A percentile compares a stretch with the other conserved stretches of the same genome.
Conservation (phyloP, 2,329 filamentous ascomycete species). For the Phialophora expanda region DNA sequence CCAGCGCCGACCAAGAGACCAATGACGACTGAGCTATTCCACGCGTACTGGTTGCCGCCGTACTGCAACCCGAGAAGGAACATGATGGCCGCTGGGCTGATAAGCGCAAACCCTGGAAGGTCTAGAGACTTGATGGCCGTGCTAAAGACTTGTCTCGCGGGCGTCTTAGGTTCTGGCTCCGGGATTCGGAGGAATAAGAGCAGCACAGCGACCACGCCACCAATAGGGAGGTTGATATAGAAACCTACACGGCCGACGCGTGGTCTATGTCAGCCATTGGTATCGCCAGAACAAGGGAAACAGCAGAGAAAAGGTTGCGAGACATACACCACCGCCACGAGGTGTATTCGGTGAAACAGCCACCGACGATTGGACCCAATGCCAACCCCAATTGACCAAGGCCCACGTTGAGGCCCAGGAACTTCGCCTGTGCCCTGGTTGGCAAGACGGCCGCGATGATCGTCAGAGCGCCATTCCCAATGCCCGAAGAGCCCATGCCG, state of each 20-base stretch:
- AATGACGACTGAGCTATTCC: slow-evolving; percentile 57
- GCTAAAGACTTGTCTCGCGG: slow-evolving; percentile 13
- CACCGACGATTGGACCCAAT: slow-evolving; percentile 55
- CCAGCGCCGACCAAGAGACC: slow-evolving; percentile 59
- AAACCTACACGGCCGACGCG: slow-evolving; percentile 40
- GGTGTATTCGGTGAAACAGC: slow-evolving; percentile 53
- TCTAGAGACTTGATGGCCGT: slow-evolving; percentile 7
- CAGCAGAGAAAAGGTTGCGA: too few relatives aligned
- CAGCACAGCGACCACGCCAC: slow-evolving; percentile 40
- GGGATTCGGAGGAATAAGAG: slow-evolving; percentile 41
- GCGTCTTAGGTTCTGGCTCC: slow-evolving; percentile 24
- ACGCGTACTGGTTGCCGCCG: slow-evolving; percentile 60
- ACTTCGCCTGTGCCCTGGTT: slow-evolving; percentile 53
- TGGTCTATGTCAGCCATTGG: too few relatives aligned
- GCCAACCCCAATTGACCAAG: slow-evolving; percentile 49
- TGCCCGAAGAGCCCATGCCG: slow-evolving; percentile 57
- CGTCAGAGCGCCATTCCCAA: slow-evolving; percentile 56
- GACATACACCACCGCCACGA: slow-evolving; percentile 53
- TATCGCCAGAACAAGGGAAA: too few relatives aligned
- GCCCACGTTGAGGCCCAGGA: slow-evolving; percentile 56
- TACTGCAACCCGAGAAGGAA: slow-evolving; percentile 63
- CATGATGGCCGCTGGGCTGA: slow-evolving; percentile 58
- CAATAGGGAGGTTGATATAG: slow-evolving; percentile 61
- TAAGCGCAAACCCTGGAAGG: slow-evolving; percentile 46
- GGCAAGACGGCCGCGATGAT: slow-evolving; percentile 55